These are phyloP conservation scores for Ananas comosus DNA, from an alignment of 176 grass and related monocot genomes.

Conservation along the genomic window DNA sequence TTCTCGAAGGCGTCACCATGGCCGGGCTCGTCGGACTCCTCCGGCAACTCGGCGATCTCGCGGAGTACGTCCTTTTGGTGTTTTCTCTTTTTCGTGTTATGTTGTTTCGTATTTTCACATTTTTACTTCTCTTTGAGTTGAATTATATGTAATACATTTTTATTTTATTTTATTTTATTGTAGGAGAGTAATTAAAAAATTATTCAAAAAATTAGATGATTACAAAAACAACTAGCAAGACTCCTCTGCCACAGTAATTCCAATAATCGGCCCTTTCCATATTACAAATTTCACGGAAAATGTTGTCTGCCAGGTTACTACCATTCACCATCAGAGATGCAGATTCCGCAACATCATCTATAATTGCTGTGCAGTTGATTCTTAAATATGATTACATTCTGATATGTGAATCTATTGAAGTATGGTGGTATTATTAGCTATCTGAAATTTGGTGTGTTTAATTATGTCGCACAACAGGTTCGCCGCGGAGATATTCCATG, in stretches of 20 bases:
- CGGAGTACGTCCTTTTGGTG: conserved; percentile 38
- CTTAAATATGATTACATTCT: too few species aligned
- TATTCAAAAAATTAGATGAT: too few species aligned
- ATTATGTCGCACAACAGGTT: conserved; percentile 34
- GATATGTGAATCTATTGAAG: background rate
- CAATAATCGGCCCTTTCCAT: too few species aligned
- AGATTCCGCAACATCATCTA: too few species aligned
- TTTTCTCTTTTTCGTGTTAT: background rate
- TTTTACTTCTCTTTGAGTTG: background rate
- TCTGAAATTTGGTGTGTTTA: background rate
- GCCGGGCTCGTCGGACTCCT: conserved; percentile 79
- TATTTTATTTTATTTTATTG: background rate
- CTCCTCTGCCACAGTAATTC: too few species aligned
- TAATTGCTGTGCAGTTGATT: too few species aligned
- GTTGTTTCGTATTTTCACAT: background rate
- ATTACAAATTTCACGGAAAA: too few species aligned
- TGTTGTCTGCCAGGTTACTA: too few species aligned
- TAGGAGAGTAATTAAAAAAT: too few species aligned
- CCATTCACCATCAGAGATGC: too few species aligned
- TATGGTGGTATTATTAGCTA: background rate
- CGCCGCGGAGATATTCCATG: conserved; percentile 54
- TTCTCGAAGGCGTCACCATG: conserved; percentile 83
- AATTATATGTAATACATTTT: background rate
- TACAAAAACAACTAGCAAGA: too few species aligned
- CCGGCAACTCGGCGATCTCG: conserved; percentile 83